These are phyloP conservation scores for Lasiosphaeris hirsuta DNA, from an alignment of 495 filamentous ascomycete genomes.

Conservation along the genomic window DNA sequence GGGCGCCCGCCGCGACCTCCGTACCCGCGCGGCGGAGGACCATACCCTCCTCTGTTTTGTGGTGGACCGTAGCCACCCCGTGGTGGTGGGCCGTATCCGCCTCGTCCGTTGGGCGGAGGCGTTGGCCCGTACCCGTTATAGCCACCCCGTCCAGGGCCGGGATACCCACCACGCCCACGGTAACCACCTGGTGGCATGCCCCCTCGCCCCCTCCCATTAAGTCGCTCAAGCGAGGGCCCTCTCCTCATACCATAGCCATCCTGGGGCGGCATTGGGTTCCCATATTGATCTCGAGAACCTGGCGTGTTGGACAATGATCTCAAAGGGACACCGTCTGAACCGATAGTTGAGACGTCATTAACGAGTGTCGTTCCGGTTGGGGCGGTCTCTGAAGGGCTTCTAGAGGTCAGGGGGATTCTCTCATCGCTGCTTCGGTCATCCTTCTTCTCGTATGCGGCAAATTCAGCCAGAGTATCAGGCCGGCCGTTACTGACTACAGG, in stretches of 20 bases:
- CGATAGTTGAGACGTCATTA: slow-evolving; percentile 35
- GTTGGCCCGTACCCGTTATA: slow-evolving; percentile 32
- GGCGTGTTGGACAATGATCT: slow-evolving; percentile 37
- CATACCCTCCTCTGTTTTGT: slow-evolving; percentile 40
- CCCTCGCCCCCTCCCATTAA: slow-evolving; percentile 53
- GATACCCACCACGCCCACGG: slow-evolving; percentile 52
- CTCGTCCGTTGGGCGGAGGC: slow-evolving; percentile 30
- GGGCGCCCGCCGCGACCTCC: slow-evolving; percentile 50
- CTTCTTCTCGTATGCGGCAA: slow-evolving; percentile 74
- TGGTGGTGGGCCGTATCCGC: slow-evolving; percentile 38
- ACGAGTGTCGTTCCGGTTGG: slow-evolving; percentile 30
- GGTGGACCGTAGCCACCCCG: slow-evolving; percentile 47
- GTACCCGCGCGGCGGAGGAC: slow-evolving; percentile 56
- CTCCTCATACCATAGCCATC: slow-evolving; percentile 50
- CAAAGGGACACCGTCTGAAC: slow-evolving; percentile 23
- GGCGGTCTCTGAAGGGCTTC: slow-evolving; percentile 52
- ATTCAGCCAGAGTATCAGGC: slow-evolving; percentile 63
- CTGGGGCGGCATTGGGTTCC: slow-evolving; percentile 55
- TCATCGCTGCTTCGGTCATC: slow-evolving; percentile 68
- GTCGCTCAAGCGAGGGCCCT: slow-evolving; percentile 59
- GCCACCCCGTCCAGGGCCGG: slow-evolving; percentile 40
- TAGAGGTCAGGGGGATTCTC: slow-evolving; percentile 72
- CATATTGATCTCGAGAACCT: slow-evolving; percentile 60
- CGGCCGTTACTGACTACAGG: slow-evolving; percentile 49
- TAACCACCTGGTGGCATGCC: slow-evolving; percentile 50